phyloP scores from a whole-genome alignment of 345 rosid genomes.

The Kandelia obovata region DNA sequence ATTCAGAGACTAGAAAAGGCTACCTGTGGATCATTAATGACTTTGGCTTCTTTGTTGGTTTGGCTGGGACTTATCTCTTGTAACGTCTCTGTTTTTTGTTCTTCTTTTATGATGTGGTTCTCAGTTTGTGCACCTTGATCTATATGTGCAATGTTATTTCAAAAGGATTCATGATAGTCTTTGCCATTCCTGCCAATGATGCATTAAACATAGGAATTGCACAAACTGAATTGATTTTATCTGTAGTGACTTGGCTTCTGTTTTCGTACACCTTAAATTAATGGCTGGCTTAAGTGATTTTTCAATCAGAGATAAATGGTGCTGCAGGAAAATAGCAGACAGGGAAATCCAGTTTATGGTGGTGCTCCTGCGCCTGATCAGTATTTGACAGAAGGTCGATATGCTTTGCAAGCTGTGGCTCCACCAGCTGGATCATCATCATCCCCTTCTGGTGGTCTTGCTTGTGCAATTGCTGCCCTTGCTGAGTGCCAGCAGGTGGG shows the following conservation, averaged over 20 bases:
- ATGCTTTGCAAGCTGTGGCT: constrained; percentile 38
- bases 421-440: constrained; percentile 51
- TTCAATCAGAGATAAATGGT: constrained; percentile 10
- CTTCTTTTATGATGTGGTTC: no score
- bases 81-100: no score
- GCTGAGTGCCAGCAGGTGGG: constrained; percentile 79
- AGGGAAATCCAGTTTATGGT: constrained; percentile 24
- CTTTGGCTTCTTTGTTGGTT: no score
- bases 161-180: neutral
- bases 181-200: neutral
- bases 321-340: constrained; percentile 64
- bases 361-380: constrained; percentile 2
- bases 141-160: no score
- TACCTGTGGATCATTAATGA: no score
- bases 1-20: no score
- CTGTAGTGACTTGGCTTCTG: neutral
- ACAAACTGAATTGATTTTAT: neutral
- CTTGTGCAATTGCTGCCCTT: constrained; percentile 82
- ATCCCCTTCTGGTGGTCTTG: constrained; percentile 80
- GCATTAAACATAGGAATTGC: neutral
- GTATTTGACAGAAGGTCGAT: constrained; percentile 40
- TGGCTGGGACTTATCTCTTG: no score
- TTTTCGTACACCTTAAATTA: neutral
- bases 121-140: no score
- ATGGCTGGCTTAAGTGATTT: neutral